These are phyloP conservation scores for Ustilago lituana DNA, from an alignment of 1,284 basidiomycete genomes.

Conservation along the genomic window DNA sequence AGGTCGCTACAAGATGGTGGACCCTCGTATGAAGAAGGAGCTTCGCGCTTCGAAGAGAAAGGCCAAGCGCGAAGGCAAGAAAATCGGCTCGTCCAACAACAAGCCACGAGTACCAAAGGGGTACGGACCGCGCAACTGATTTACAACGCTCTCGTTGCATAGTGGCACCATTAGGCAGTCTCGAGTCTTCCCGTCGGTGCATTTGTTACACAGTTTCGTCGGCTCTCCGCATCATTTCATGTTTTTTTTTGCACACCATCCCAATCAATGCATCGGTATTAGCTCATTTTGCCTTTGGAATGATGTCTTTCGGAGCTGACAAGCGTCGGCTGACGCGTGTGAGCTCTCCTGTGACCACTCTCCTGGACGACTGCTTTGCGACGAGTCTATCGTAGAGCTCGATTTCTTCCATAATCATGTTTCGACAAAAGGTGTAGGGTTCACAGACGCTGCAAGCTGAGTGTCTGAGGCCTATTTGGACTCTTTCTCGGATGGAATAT, in stretches of 20 bases:
- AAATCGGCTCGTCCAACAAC: constrained; percentile 51
- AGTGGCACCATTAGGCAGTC: no score
- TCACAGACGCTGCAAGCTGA: background rate
- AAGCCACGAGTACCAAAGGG: constrained; percentile 55
- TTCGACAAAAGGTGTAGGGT: no score
- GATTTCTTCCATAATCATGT: no score
- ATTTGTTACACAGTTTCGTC: no score
- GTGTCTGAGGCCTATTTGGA: constrained; percentile 9
- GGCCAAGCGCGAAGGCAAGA: constrained; percentile 64
- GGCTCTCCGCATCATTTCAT: constrained; percentile 6
- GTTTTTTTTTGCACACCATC: constrained; percentile 7
- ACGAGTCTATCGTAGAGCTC: no score
- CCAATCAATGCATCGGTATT: no score
- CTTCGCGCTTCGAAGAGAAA: constrained; percentile 61
- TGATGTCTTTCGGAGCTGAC: no score
- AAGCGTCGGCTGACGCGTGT: no score
- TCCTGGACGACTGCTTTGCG: no score
- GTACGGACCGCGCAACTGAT: constrained; percentile 47
- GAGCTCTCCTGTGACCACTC: no score
- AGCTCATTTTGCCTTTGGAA: no score
- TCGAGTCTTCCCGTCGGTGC: no score
- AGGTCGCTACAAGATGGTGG: constrained; percentile 71
- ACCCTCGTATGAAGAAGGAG: constrained; percentile 66
- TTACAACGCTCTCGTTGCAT: background rate
- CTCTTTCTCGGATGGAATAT: constrained; percentile 17